Evolutionary conservation across 345 rosid species (phyloP).

Genomic region (Eucalyptus marginata): DNA sequence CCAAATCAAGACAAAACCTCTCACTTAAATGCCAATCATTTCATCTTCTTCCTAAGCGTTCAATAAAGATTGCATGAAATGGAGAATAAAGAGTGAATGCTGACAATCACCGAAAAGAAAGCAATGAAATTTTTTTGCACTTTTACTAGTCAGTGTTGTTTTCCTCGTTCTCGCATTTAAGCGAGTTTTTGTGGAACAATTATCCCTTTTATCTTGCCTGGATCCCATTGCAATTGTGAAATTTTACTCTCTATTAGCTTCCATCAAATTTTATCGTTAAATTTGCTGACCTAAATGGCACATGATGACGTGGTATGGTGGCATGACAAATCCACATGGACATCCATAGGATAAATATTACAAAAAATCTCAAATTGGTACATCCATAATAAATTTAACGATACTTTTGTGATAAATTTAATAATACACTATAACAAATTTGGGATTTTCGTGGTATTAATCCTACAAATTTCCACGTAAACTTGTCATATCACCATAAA

Average conservation of each 20-base stretch:
- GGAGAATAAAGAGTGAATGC: neutral
- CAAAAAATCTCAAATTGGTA: fast-evolving
- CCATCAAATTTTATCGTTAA: fast-evolving
- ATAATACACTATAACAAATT: fast-evolving
- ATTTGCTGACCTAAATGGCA: fast-evolving
- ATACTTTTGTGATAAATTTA: too few relatives aligned
- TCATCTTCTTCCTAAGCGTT: neutral
- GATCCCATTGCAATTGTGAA: neutral
- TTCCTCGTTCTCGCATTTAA: neutral
- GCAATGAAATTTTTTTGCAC: neutral
- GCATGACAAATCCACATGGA: fast-evolving
- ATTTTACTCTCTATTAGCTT: fast-evolving
- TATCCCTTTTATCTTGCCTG: neutral
- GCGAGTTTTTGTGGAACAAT: neutral
- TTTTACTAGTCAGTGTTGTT: neutral
- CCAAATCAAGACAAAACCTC: neutral
- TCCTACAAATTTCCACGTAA: fast-evolving
- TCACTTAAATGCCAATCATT: neutral
- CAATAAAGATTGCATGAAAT: neutral
- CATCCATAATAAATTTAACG: fast-evolving
- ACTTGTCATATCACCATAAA: too few relatives aligned
- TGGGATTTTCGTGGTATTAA: too few relatives aligned
- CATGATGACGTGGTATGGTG: too few relatives aligned
- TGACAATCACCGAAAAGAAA: neutral
- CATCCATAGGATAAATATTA: too few relatives aligned